These are phyloP conservation scores for Tricholoma flavovirens DNA, from an alignment of 768 basidiomycete species.

Conservation along the genomic window DNA sequence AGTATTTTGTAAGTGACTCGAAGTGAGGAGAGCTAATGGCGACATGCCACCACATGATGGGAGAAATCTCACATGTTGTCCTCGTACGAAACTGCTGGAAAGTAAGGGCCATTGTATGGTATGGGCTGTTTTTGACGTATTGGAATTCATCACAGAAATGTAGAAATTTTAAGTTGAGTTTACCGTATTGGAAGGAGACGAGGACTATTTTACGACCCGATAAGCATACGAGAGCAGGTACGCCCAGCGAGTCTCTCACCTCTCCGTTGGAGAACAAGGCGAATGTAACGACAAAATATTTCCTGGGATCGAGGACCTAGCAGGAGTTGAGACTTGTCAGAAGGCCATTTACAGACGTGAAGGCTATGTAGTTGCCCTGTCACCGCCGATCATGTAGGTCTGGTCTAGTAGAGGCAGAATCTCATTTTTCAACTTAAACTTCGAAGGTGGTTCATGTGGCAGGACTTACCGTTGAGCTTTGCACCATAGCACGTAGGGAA, in stretches of 20 bases:
- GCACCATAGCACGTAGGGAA: slow-evolving; percentile 54
- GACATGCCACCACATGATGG: not conserved
- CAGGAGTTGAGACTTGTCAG: not conserved
- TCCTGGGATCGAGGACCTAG: slow-evolving; percentile 40
- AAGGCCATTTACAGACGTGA: not conserved
- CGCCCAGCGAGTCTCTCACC: slow-evolving; percentile 24
- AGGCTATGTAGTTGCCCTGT: slow-evolving; percentile 31
- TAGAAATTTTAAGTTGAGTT: not conserved
- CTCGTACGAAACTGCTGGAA: slow-evolving; percentile 49
- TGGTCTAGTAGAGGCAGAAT: slow-evolving; percentile 30
- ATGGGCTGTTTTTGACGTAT: slow-evolving; percentile 29
- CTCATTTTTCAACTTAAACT: not conserved
- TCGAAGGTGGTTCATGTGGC: too few species aligned
- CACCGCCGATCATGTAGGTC: slow-evolving; percentile 41
- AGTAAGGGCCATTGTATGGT: slow-evolving; percentile 55
- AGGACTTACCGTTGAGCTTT: slow-evolving; percentile 41
- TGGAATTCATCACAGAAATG: not conserved
- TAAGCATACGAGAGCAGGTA: not conserved
- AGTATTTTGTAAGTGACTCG: not conserved
- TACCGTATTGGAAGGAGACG: slow-evolving; percentile 59
- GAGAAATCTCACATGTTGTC: slow-evolving; percentile 47
- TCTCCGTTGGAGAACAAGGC: slow-evolving; percentile 56
- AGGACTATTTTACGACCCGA: slow-evolving; percentile 34
- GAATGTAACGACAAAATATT: slow-evolving; percentile 52
- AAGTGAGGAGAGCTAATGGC: not conserved